phyloP scores from a whole-genome alignment of 2,329 filamentous ascomycete genomes.

The Coniochaeta prunicola region DNA sequence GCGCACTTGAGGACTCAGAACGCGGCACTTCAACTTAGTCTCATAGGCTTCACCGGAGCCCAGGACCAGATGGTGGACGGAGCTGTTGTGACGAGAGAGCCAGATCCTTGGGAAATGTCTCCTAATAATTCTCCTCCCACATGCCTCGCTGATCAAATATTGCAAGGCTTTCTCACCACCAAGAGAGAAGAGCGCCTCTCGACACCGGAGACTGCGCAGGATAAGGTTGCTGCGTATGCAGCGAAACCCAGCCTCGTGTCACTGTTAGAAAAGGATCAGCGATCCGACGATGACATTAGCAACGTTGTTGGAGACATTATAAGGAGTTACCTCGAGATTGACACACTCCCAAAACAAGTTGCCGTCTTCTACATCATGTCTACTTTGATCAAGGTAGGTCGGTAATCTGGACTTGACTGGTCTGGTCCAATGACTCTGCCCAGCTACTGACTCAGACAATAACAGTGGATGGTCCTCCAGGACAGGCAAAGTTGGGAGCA shows the following conservation, averaged over 20 bases:
- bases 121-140: conserved; percentile 15
- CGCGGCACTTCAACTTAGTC: conserved; percentile 19
- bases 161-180: conserved; percentile 18
- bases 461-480: conserved; percentile 21
- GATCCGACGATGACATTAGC: conserved; percentile 21
- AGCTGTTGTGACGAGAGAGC: neutral
- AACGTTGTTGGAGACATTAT: conserved; percentile 23
- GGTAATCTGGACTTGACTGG: neutral
- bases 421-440: neutral
- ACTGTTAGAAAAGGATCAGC: conserved; percentile 15
- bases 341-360: conserved; percentile 20
- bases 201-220: conserved; percentile 3
- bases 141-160: conserved; percentile 20
- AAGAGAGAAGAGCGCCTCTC: conserved; percentile 11
- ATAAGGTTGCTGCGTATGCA: conserved; percentile 10
- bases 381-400: conserved; percentile 18
- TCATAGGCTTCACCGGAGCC: conserved; percentile 14
- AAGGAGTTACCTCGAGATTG: conserved; percentile 21
- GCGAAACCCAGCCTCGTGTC: conserved; percentile 17
- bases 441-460: neutral
- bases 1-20: conserved; percentile 20
- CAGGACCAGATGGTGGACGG: conserved; percentile 1
- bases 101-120: conserved; percentile 15
- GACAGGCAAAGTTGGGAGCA: conserved; percentile 21
- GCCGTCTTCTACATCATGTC: conserved; percentile 23